A percentile compares a stretch with the other conserved stretches of the same genome.
Evolutionary conservation across 169 alveolate genomes (phyloP).

Genomic region (Eimeria praecox): DNA sequence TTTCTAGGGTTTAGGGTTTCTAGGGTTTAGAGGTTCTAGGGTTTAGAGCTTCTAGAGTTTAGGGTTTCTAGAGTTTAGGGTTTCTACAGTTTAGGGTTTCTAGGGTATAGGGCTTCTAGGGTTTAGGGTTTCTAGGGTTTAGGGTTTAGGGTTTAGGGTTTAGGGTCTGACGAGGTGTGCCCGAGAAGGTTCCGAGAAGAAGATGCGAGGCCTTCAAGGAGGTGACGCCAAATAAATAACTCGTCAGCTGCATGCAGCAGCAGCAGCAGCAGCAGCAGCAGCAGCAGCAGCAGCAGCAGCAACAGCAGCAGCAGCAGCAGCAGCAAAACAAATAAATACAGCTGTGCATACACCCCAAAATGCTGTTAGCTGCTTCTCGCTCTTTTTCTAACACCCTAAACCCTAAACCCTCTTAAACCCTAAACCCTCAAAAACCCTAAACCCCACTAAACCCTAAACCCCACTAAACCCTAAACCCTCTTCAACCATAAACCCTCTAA

Average conservation of each 20-base stretch:
- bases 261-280: neutral
- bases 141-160: slow-evolving; percentile 3
- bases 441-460: neutral
- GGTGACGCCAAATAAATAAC: slow-evolving; percentile 74
- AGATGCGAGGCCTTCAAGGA: slow-evolving; percentile 50
- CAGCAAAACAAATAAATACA: neutral
- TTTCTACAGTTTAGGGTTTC: no score
- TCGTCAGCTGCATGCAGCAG: slow-evolving; percentile 57
- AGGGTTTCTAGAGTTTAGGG: no score
- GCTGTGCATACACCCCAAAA: neutral
- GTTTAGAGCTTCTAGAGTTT: no score
- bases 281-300: slow-evolving; percentile 22
- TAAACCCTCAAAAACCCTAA: neutral
- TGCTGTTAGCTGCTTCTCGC: no score
- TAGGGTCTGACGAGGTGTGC: slow-evolving; percentile 59
- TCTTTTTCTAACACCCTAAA: neutral
- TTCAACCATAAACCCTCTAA: no score
- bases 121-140: neutral
- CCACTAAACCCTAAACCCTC: neutral
- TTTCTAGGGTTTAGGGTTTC: no score
- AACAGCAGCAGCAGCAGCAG: neutral
- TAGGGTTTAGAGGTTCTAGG: no score
- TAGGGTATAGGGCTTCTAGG: no score
- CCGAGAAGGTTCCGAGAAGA: slow-evolving; percentile 62
- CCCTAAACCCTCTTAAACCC: neutral